phyloP scores from a whole-genome alignment of 2,329 filamentous ascomycete genomes.

The Cryphonectria japonica region DNA sequence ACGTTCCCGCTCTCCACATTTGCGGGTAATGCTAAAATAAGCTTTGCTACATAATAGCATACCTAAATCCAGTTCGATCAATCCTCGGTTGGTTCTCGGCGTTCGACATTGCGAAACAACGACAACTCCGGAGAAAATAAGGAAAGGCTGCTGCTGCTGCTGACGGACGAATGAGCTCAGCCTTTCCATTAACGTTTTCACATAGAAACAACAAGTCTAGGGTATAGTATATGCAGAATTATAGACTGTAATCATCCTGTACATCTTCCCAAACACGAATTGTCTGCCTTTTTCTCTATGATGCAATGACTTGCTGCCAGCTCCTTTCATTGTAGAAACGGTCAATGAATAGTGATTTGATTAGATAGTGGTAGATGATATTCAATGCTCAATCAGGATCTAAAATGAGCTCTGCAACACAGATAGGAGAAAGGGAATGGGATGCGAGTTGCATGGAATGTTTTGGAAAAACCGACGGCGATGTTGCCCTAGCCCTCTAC shows the following conservation, averaged over 20 bases:
- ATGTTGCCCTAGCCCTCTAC: background rate
- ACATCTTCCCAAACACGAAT: background rate
- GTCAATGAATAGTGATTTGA: background rate
- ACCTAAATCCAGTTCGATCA: background rate
- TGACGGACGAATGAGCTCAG: background rate
- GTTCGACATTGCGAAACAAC: background rate
- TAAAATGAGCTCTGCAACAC: background rate
- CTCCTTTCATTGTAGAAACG: background rate
- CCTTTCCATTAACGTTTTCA: background rate
- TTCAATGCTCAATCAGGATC: background rate
- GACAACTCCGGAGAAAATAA: background rate
- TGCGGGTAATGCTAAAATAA: background rate
- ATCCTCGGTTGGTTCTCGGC: conserved; percentile 1
- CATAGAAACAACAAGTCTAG: background rate
- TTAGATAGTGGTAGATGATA: background rate
- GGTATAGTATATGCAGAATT: background rate
- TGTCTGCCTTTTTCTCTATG: background rate
- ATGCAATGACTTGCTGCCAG: background rate
- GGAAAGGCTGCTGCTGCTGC: background rate
- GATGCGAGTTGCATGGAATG: background rate
- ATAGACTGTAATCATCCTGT: background rate
- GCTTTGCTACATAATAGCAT: background rate
- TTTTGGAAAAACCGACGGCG: background rate
- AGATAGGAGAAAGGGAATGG: background rate
- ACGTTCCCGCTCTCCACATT: background rate